phyloP scores from a whole-genome alignment of 176 grass and related monocot genomes.

The Musa acuminata region DNA sequence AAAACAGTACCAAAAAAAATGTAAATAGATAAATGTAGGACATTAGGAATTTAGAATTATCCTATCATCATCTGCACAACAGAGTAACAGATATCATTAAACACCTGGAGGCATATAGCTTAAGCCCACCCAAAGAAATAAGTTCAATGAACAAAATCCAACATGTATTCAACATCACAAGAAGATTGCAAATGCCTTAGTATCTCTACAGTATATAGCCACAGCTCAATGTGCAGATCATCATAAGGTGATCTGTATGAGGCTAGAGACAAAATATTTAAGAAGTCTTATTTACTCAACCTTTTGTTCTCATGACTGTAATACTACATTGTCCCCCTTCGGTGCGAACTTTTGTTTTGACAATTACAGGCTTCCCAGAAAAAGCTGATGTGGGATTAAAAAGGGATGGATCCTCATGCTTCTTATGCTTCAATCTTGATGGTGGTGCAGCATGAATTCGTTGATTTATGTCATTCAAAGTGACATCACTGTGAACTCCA shows the following conservation, averaged over 20 bases:
- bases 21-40: not conserved
- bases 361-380: constrained; percentile 77
- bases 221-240: not conserved
- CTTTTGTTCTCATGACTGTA: constrained; percentile 75
- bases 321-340: constrained; percentile 74
- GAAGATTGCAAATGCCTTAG: not conserved
- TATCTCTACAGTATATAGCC: not conserved
- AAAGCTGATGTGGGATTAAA: constrained; percentile 44
- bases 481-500: constrained; percentile 37
- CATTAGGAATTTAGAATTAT: not conserved
- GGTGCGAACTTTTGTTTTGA: constrained; percentile 77
- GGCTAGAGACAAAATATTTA: not conserved
- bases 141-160: not conserved
- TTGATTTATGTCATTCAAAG: constrained; percentile 74
- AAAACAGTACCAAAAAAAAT: not conserved
- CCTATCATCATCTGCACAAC: constrained; percentile 7
- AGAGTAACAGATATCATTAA: not conserved
- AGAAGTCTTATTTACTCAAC: constrained; percentile 15
- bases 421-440: constrained; percentile 69
- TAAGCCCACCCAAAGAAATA: constrained; percentile 5
- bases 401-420: constrained; percentile 19
- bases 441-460: constrained; percentile 47
- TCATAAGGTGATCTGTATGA: constrained; percentile 1
- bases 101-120: not conserved
- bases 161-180: not conserved